Evolutionary conservation across 2,329 filamentous ascomycete genomes (phyloP), one percentile per base, ranked within the genome.

Genomic region (Pseudopyricularia cyperi): DNA sequence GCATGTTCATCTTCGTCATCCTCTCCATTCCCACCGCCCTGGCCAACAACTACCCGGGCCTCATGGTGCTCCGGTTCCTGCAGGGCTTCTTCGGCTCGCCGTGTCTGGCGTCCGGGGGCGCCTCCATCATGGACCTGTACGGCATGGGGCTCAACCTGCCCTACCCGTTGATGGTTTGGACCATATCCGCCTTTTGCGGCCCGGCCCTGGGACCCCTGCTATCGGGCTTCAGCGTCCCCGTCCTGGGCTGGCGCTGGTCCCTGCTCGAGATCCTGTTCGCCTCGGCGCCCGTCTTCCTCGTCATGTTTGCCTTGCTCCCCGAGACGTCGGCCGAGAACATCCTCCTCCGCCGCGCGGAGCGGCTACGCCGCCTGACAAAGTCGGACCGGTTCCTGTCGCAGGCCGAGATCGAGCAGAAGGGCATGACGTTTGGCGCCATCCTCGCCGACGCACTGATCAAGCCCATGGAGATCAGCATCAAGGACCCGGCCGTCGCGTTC

Each of bases 1-100:
- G 82, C 9, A 83, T 87, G 68, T 75, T 76, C 53, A 68, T 87
- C 28, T 88, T 87, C 62, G 78, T 84, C 48, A 73, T 87, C 55
- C 64, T 88, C 11, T 79, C 75, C 6, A 73, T 87, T 15, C 82
- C 83, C 0, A 78, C 82, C 0, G 79, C 81, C 0, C 63, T 87
- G 0, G 79, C 79, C 3, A 65, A 75, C 46, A 84, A 81, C 66
- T 84, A 81, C 51, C 67, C 77, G 0, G 80, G 80, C 0, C 69
- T 88, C 9, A 72, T 85, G 58, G 77, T 83, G 2, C 68, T 82
- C 3, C 74, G 82, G 1, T 84, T 84, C 64, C 64, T 85, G 4
- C 77, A 79, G 54, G 82, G 80, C 2, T 82, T 85, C 70, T 82
- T 84, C 57, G 81, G 82, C 8, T 78, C 73, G 7, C 83, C 82